Evolutionary conservation across 2,329 filamentous ascomycete genomes (phyloP).

Genomic region (Pseudohalonectria lignicola): DNA sequence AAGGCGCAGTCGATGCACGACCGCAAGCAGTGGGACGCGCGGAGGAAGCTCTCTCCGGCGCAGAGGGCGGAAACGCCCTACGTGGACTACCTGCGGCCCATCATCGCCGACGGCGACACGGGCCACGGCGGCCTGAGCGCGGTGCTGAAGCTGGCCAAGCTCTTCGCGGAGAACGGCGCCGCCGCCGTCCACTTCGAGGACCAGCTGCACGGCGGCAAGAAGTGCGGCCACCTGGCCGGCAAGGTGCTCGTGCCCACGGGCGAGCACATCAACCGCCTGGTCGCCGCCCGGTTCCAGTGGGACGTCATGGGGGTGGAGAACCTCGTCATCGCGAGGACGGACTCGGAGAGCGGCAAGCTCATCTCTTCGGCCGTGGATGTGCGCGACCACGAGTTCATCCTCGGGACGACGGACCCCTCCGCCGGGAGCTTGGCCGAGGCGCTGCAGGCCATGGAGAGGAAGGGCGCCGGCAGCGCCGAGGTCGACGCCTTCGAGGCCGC

Average conservation of each 20-base stretch:
- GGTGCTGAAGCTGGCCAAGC: slow-evolving; percentile 90
- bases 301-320: slow-evolving; percentile 96
- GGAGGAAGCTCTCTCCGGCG: slow-evolving; percentile 65
- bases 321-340: slow-evolving; percentile 85
- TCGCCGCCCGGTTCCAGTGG: slow-evolving; percentile 92
- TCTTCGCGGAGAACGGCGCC: slow-evolving; percentile 94
- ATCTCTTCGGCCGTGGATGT: slow-evolving; percentile 86
- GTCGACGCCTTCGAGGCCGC: slow-evolving; percentile 77
- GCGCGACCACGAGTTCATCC: slow-evolving; percentile 93
- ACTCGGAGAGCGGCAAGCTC: slow-evolving; percentile 87
- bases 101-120: slow-evolving; percentile 92
- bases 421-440: slow-evolving; percentile 51
- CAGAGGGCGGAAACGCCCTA: slow-evolving; percentile 71
- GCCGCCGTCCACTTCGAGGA: slow-evolving; percentile 97
- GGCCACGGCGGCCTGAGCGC: slow-evolving; percentile 88
- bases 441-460: slow-evolving; percentile 78
- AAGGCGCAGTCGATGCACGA: slow-evolving; percentile 97
- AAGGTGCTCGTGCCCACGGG: slow-evolving; percentile 90
- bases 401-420: slow-evolving; percentile 28
- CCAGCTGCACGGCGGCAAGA: slow-evolving; percentile 95
- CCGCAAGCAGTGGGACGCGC: slow-evolving; percentile 82
- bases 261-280: slow-evolving; percentile 92
- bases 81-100: slow-evolving; percentile 84
- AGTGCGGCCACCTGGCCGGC: slow-evolving; percentile 91
- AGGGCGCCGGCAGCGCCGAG: slow-evolving; percentile 65